Evolutionary conservation across 2,329 filamentous ascomycete species (phyloP), one percentile per base, ranked within the genome.

Genomic region (Penicillium corylophilum): DNA sequence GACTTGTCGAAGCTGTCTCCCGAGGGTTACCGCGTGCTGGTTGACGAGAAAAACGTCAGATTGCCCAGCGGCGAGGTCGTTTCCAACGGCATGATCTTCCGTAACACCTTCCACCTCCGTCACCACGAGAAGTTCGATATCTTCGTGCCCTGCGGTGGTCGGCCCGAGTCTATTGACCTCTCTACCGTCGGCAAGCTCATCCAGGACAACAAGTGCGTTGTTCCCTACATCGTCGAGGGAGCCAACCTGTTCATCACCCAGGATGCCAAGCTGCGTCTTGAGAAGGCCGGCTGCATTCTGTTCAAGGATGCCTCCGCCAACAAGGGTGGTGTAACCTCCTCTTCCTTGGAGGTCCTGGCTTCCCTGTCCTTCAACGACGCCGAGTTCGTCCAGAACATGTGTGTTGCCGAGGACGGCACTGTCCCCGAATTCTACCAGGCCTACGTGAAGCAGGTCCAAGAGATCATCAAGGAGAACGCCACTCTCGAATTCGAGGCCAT

Each of bases 231-330:
- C 48, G 93, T 99, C 40, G 94, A 99, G 76, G 94, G 94, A 47
- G 94, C 94, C 73, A 99, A 97, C 72, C 80, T 99, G 48, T 99
- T 99, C 82, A 95, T 99, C 75, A 96, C 94, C 0, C 94, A 99
- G 74, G 94, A 99, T 66, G 93, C 93, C 64, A 97, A 97, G 79
- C 82, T 97, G 49, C 89, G 91, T 22, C 84, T 99, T 13, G 94
- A 99, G 77, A 87, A 90, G 64, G 92, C 93, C n/a, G 94, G 94
- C 54, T 95, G 90, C 68, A 85, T 97, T 64, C 76, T 99, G 36
- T 96, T 91, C 86, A 99, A 99, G 78, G 94, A 99, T 72, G 94
- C 94, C 5, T 96, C 90, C 33, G 92, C 93, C 50, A 99, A 99
- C 83, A 99, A 99, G 81, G 94, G 94, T 60, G 94, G 94, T 71